Evolutionary conservation across 371 early-diverging fungal genomes (phyloP), one percentile per base, ranked within the genome.

Genomic region (Amoeboaphelidium protococcarum): DNA sequence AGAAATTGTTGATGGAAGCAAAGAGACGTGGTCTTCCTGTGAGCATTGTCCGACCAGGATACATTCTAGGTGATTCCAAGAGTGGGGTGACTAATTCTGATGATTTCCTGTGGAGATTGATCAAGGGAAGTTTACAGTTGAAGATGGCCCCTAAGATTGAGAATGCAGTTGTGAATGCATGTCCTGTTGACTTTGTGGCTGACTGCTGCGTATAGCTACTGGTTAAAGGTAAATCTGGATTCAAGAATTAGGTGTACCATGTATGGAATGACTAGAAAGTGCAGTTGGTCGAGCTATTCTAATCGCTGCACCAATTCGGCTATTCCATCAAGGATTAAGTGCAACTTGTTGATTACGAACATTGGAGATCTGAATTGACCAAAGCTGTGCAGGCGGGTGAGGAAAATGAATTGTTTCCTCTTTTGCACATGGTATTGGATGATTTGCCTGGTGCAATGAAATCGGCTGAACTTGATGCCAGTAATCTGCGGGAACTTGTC

Each of bases 121-220:
- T 87, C 53, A 95, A 91, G 72, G 94, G 94, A 23, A 91, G 94
- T 58, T 63, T 88, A 23, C 82, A 91, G 57, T 70, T 95, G 13
- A 80, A 78, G 2, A 64, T 68, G 45, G 71, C 82, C 22, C 96
- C 96, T 25, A 71, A 76, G 23, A 91, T 92, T 57, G 62, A 77
- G 58, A 92, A 92, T 54, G 65, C 74, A 10, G n/a, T n/a, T n/a
- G 75, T 95, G 62, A 95, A 95, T 63, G 73, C 83, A 62, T 87
- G 87, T 56, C 71, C 90, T 10, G 96, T 95, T 20, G 90, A 95
- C 52, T 92, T 91, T 53, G 94, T 92, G 21, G 87, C 94, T 6
- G 67, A 69, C 25, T 66, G 72, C 6, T 76, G 84, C 1, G 75
- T 72, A 12, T 66, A 68, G 21, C 73, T 84, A 23, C 76, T 80